Evolutionary conservation across 1,139 yeast species (phyloP), one percentile per base, ranked within the genome.

Genomic region (Pichia sp.): DNA sequence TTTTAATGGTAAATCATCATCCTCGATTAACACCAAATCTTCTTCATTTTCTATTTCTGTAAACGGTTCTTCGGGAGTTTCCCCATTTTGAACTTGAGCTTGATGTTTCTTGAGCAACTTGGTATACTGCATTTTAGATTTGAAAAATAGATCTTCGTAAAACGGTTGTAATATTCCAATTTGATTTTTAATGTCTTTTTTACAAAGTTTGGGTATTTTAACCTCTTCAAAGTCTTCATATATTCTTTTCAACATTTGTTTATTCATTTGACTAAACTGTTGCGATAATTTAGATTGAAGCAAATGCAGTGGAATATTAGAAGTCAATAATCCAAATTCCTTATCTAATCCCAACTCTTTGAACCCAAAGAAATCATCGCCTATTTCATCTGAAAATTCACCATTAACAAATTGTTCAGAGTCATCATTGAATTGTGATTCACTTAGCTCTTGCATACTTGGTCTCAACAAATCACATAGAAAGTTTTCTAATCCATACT

Each of bases 291-390:
- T 77, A 27, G 94, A 85, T 59, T 90, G 97, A 40, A 94, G 70
- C 47, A 94, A 70, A 64, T 92, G 95, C 43, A 94, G 72, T 1
- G 99, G 98, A 35, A 94, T 89, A 0, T 96, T 79, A 6, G 89
- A 76, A 30, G 92, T 84, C 48, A 90, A 69, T 64, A 90, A 71
- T n/a, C 94, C 90, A 64, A 87, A 84, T 64, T 94, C 99, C 60
- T 84, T 86, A 60, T 92, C 98, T 54, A 94, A 71, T 0, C 98
- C 98, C 43, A 94, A 72, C 57, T 90, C 97, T 60, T 79, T 85
- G 70, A 94, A 94, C 0, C 99, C 99, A 69, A 94, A 94, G 73
- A 90, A 92, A 67, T 94, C 99, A 57, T 85, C 95, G 15, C 98
- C 98, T 44, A 92, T 71, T 54, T 89, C 96, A 59, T 80, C 85